Conservation (phyloP, 441 rosid species). For the Populus hybrid region DNA sequence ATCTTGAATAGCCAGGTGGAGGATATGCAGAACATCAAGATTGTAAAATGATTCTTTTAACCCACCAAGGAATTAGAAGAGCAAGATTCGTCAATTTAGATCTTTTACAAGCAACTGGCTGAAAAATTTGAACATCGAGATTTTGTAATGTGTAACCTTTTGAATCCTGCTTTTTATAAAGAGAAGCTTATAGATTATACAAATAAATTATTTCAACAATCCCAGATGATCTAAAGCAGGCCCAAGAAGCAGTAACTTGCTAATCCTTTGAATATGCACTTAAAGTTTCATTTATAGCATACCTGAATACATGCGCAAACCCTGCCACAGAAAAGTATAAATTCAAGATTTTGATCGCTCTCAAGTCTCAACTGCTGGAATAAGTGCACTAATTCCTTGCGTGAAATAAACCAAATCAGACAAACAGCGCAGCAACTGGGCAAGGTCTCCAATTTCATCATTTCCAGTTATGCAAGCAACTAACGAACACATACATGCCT, state of each 20-base stretch:
- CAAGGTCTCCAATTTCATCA: constrained; percentile 76
- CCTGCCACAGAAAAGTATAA: constrained; percentile 41
- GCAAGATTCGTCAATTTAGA: not conserved
- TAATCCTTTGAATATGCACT: not conserved
- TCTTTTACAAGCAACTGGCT: not conserved
- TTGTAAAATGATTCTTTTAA: not conserved
- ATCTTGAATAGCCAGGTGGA: constrained; percentile 17
- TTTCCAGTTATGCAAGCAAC: constrained; percentile 88
- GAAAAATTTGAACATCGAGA: not conserved
- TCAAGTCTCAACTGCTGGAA: not conserved
- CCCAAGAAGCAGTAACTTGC: not conserved
- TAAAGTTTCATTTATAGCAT: constrained; percentile 1
- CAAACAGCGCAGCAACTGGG: constrained; percentile 59
- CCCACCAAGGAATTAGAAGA: not conserved
- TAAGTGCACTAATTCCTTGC: constrained; percentile 38
- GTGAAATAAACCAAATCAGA: constrained; percentile 84
- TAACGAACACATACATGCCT: constrained; percentile 83
- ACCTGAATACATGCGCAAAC: constrained; percentile 97
- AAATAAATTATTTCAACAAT: not conserved
- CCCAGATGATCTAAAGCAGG: not conserved
- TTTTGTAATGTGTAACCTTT: not conserved
- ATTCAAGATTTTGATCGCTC: not conserved
- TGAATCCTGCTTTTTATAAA: not conserved
- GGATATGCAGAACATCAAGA: constrained; percentile 11
- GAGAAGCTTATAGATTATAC: not conserved